These are phyloP conservation scores for Manihot esculenta DNA, from an alignment of 441 rosid species.

Conservation along the genomic window DNA sequence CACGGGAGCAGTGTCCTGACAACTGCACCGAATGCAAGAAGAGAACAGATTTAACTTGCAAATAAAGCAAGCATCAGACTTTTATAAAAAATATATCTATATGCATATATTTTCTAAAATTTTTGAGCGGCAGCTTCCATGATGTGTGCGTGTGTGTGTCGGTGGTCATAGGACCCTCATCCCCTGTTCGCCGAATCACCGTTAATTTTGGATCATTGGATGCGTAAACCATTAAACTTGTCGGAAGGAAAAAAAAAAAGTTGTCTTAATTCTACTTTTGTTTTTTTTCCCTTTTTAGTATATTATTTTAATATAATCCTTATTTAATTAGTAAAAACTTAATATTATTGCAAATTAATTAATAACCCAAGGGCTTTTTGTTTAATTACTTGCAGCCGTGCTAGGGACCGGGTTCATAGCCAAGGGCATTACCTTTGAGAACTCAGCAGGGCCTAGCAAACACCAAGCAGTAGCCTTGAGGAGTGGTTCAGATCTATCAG, in stretches of 20 bases:
- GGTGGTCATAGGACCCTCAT: not conserved
- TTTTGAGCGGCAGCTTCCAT: not conserved
- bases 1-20: no score
- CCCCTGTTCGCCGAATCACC: not conserved
- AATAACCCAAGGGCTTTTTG: not conserved
- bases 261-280: no score
- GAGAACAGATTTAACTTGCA: no score
- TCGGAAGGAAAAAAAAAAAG: not conserved
- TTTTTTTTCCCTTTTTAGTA: no score
- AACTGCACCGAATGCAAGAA: no score
- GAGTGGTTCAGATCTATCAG: constrained; percentile 56
- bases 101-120: no score
- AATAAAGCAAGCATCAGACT: no score
- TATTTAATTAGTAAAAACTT: no score
- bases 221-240: constrained; percentile 8
- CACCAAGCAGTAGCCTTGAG: constrained; percentile 77
- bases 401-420: constrained; percentile 59
- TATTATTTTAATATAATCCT: no score
- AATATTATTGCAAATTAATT: no score
- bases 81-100: no score
- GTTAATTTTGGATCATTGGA: constrained; percentile 14
- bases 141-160: not conserved
- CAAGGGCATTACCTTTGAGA: constrained; percentile 61
- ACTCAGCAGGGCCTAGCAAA: constrained; percentile 70
- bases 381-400: constrained; percentile 40